Conservation (phyloP, 371 early-diverging fungal genomes). For the Dinochytrium kinnereticum region DNA sequence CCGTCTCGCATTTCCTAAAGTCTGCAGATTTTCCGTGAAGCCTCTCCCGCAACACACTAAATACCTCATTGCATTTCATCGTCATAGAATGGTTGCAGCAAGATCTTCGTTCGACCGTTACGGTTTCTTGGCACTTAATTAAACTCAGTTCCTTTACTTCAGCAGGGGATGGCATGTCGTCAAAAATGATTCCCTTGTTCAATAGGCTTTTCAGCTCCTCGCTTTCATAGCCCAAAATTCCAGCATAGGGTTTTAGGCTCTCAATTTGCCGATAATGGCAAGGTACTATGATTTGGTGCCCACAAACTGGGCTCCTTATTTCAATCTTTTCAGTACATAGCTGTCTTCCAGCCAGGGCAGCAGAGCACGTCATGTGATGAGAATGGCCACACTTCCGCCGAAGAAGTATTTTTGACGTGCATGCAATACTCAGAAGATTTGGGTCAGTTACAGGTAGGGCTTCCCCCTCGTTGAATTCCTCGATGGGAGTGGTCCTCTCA, state of each 20-base stretch:
- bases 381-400: constrained; percentile 29
- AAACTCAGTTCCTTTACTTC: background rate
- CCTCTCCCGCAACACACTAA: constrained; percentile 10
- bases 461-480: constrained; percentile 3
- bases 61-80: constrained; percentile 24
- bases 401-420: constrained; percentile 14
- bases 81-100: constrained; percentile 19
- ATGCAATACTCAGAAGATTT: background rate
- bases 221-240: background rate
- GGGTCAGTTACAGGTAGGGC: background rate
- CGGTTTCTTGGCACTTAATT: constrained; percentile 4
- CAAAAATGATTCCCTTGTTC: background rate
- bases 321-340: background rate
- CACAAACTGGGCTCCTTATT: background rate
- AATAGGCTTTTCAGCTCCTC: background rate
- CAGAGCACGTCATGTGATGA: constrained; percentile 1
- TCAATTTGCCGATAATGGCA: background rate
- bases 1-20: background rate
- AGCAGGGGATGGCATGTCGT: background rate
- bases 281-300: background rate
- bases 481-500: background rate
- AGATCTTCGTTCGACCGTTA: background rate
- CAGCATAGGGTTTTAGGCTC: background rate
- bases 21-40: background rate
- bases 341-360: background rate